Evolutionary conservation across 768 basidiomycete species (phyloP).

Genomic region (Ramaria rubella): DNA sequence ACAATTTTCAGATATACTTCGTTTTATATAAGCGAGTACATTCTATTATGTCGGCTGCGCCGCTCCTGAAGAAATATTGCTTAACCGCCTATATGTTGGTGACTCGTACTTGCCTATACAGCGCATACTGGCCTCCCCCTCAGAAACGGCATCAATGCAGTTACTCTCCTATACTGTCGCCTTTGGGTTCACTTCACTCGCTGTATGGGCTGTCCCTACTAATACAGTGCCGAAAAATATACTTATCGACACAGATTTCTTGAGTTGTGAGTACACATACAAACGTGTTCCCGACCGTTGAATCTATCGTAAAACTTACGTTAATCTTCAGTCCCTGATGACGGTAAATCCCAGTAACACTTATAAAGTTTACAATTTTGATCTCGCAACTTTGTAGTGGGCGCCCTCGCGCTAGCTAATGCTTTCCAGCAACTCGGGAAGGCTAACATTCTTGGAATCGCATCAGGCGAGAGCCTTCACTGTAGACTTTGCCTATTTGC

Average conservation of each 20-base stretch:
- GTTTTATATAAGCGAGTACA: no score
- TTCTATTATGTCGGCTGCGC: no score
- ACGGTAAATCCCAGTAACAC: not conserved
- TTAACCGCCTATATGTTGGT: no score
- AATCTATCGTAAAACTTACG: not conserved
- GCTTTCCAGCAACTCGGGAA: not conserved
- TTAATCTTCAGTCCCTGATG: not conserved
- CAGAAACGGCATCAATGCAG: no score
- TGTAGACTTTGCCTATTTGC: not conserved
- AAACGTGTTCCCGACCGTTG: not conserved
- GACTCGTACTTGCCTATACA: no score
- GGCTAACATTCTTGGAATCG: not conserved
- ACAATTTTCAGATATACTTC: no score
- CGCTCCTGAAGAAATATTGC: no score
- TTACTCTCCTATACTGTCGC: no score
- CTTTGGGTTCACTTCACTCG: no score
- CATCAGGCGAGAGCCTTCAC: not conserved
- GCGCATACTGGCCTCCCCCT: no score
- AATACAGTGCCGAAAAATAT: slow-evolving; percentile 2
- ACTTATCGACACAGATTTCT: slow-evolving; percentile 6
- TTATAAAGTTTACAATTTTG: not conserved
- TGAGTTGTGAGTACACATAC: slow-evolving; percentile 1
- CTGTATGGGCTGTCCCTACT: no score
- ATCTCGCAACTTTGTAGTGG: not conserved
- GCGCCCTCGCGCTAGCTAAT: not conserved